A percentile compares a stretch with the other conserved stretches of the same genome.
phyloP scores from a whole-genome alignment of 768 basidiomycete genomes.

The Leccinellum rugosiceps region DNA sequence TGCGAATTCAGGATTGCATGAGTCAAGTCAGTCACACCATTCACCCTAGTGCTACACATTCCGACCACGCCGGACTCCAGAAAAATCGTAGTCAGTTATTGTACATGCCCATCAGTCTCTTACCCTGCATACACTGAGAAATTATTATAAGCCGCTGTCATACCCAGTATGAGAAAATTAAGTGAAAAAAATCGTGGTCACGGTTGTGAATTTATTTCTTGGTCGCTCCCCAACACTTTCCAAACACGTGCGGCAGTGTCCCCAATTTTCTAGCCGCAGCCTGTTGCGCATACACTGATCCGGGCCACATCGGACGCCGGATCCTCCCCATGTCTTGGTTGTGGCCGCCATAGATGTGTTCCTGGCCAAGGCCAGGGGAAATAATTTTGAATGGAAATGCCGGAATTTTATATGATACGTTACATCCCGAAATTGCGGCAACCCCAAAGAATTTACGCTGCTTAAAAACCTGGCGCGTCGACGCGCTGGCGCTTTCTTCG shows the following conservation, averaged over 20 bases:
- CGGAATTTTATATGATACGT: neutral
- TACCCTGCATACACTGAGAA: neutral
- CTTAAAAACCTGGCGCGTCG: constrained; percentile 21
- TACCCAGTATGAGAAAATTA: no score
- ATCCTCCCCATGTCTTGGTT: neutral
- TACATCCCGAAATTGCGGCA: constrained; percentile 17
- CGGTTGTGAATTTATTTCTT: neutral
- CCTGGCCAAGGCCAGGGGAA: neutral
- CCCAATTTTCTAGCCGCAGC: neutral
- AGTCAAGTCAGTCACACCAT: neutral
- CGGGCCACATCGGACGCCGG: neutral
- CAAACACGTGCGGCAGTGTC: neutral
- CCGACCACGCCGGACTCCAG: neutral
- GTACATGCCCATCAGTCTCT: neutral
- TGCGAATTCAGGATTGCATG: neutral
- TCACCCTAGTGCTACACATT: no score
- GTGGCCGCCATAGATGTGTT: neutral
- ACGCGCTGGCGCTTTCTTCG: neutral
- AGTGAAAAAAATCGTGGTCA: neutral
- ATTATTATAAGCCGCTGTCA: no score
- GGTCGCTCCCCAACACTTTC: constrained; percentile 20
- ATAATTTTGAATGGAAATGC: neutral
- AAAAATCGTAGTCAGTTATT: neutral
- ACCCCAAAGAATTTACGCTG: constrained; percentile 35
- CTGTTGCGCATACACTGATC: neutral